These are phyloP conservation scores for Calonectria hongkongensis DNA, from an alignment of 2,329 filamentous ascomycete species.

Conservation along the genomic window DNA sequence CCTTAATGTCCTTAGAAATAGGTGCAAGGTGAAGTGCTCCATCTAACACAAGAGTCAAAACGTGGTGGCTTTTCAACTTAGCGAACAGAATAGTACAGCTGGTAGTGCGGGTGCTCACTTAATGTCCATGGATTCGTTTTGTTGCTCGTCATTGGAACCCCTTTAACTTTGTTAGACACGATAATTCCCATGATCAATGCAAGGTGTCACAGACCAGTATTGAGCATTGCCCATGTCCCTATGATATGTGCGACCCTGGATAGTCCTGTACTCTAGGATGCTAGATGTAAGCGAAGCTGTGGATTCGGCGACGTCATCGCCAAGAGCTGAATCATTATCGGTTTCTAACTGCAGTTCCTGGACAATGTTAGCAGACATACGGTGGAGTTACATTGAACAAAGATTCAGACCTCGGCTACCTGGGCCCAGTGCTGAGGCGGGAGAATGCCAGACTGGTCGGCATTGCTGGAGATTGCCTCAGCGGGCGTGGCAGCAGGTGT, in stretches of 20 bases:
- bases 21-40: constrained; percentile 39
- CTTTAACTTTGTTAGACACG: neutral
- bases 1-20: constrained; percentile 36
- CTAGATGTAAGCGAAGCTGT: constrained; percentile 42
- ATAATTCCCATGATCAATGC: rapidly evolving
- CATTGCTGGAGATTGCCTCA: neutral
- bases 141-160: constrained; percentile 45
- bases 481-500: neutral
- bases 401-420: constrained; percentile 40
- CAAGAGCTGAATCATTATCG: constrained; percentile 40
- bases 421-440: constrained; percentile 45
- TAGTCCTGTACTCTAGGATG: constrained; percentile 45
- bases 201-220: constrained; percentile 36
- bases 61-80: constrained; percentile 43
- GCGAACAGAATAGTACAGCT: rapidly evolving
- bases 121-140: constrained; percentile 49
- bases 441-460: constrained; percentile 33
- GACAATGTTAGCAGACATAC: neutral
- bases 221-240: constrained; percentile 43
- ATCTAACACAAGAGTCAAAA: constrained; percentile 41
- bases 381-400: neutral
- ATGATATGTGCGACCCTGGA: constrained; percentile 43
- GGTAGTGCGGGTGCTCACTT: neutral
- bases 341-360: constrained; percentile 37
- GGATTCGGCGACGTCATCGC: constrained; percentile 26